Percentiles rank a stretch among this genome's conserved stretches.
Conservation (phyloP, 2,329 filamentous ascomycete species). For the Penicillium sp. region DNA sequence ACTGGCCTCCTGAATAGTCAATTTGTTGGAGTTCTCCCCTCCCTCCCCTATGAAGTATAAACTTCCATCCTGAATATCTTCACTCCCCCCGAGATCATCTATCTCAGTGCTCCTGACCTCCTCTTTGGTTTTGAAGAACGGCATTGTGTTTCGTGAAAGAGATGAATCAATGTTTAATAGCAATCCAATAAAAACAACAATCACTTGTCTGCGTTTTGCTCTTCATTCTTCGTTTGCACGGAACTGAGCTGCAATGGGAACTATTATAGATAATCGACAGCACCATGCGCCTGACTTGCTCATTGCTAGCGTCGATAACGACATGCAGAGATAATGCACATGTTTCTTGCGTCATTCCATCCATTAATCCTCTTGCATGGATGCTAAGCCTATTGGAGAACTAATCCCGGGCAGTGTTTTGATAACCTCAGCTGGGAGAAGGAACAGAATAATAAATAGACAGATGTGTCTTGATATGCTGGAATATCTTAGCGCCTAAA, state of each 20-base stretch:
- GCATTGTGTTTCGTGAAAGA: background rate
- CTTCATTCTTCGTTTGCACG: background rate
- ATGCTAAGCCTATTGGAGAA: background rate
- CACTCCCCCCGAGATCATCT: background rate
- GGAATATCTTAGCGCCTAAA: background rate
- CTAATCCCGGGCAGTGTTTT: background rate
- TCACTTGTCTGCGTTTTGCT: background rate
- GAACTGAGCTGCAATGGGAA: background rate
- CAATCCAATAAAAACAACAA: background rate
- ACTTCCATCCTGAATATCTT: background rate
- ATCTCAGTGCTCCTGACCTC: background rate
- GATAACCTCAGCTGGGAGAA: background rate
- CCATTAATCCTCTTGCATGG: background rate
- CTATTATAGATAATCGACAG: background rate
- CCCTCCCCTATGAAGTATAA: background rate
- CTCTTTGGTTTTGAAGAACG: background rate
- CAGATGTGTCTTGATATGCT: background rate
- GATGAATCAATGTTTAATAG: background rate
- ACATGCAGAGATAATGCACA: background rate
- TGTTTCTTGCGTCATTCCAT: background rate
- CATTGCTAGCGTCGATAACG: background rate
- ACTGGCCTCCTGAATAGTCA: slow-evolving; percentile 49
- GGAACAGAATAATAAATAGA: background rate
- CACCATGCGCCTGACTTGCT: background rate
- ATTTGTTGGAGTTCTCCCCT: background rate